A percentile compares a stretch with the other conserved stretches of the same genome.
phyloP scores from a whole-genome alignment of 140 eudicot species.

The Anethum foeniculum region DNA sequence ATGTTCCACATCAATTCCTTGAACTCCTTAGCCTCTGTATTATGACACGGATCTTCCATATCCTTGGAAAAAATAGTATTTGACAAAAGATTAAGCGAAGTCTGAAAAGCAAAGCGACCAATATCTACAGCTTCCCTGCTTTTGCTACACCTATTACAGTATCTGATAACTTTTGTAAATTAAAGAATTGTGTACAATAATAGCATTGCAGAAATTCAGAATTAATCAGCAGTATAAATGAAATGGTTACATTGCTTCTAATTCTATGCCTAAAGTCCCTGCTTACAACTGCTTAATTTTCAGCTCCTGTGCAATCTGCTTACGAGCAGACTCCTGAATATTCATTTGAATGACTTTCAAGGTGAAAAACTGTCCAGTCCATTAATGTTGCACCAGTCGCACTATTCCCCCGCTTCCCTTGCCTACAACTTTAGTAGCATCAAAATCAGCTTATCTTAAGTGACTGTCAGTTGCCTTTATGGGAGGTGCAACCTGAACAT shows the following conservation, averaged over 20 bases:
- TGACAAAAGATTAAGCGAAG: constrained; percentile 43
- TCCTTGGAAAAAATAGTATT: constrained; percentile 51
- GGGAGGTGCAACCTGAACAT: constrained; percentile 71
- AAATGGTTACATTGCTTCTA: no score
- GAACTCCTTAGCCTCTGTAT: background rate
- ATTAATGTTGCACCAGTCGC: constrained; percentile 91
- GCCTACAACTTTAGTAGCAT: constrained; percentile 83
- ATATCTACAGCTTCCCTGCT: constrained; percentile 32
- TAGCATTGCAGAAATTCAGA: no score
- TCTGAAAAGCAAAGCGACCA: constrained; percentile 52
- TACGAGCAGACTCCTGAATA: constrained; percentile 65
- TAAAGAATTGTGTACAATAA: no score
- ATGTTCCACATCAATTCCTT: background rate
- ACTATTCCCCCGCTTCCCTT: constrained; percentile 96
- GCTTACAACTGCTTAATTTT: constrained; percentile 65
- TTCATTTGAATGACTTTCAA: constrained; percentile 89
- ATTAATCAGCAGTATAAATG: no score
- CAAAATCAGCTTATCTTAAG: constrained; percentile 92
- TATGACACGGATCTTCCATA: constrained; percentile 19
- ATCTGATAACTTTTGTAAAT: background rate
- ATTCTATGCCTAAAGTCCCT: no score
- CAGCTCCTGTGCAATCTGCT: constrained; percentile 77
- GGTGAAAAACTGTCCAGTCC: constrained; percentile 98
- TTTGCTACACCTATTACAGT: constrained; percentile 24
- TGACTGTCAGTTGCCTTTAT: constrained; percentile 85